These are phyloP conservation scores for Leccinum pellstonianum DNA, from an alignment of 768 basidiomycete species.

Conservation along the genomic window DNA sequence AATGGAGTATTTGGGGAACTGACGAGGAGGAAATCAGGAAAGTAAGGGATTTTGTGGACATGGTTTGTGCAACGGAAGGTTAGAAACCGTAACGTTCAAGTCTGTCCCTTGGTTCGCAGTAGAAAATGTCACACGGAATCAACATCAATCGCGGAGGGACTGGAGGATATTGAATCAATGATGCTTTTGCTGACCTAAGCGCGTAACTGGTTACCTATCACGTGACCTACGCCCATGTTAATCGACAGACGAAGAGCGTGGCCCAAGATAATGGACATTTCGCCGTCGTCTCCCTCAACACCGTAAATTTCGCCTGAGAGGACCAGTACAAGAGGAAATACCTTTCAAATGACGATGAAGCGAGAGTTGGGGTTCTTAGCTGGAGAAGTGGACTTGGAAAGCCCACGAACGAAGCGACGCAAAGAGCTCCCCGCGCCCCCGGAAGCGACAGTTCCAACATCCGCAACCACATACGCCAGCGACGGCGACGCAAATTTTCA, in stretches of 20 bases:
- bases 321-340: constrained; percentile 12
- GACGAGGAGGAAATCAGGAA: constrained; percentile 48
- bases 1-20: constrained; percentile 73
- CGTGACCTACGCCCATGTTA: constrained; percentile 28
- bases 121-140: neutral
- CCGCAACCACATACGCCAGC: constrained; percentile 33
- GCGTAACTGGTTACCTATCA: constrained; percentile 17
- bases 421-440: constrained; percentile 40
- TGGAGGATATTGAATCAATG: too few species aligned
- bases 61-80: neutral
- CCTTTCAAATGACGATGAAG: constrained; percentile 44
- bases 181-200: neutral
- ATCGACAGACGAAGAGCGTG: constrained; percentile 16
- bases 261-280: constrained; percentile 35
- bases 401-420: constrained; percentile 51
- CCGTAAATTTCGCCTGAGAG: constrained; percentile 29
- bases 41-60: constrained; percentile 50
- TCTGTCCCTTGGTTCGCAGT: neutral
- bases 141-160: too few species aligned
- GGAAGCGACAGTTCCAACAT: constrained; percentile 41
- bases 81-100: too few species aligned
- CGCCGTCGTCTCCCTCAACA: constrained; percentile 28
- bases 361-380: constrained; percentile 45
- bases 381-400: constrained; percentile 42
- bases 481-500: constrained; percentile 23